Base-by-base conservation (phyloP, 805 yeast species). In the Lipomyces sp. region DNA sequence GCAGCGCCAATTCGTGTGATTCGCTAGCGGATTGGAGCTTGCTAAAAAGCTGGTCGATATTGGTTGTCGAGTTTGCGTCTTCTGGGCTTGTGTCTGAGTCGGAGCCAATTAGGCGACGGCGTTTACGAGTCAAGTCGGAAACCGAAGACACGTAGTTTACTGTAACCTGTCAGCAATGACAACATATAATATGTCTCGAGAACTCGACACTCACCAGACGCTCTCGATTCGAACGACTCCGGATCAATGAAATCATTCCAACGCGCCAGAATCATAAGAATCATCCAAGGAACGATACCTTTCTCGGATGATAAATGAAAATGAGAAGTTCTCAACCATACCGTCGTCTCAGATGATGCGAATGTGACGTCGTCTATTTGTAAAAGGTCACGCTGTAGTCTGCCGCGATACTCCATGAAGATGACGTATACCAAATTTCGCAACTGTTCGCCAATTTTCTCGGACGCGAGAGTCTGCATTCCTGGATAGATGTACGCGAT, bases 331-430 rank as follows among this genome's bases (percentile, higher is more conserved):
- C 39, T 24, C 32, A 64, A 45, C 61, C 65, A 63, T 13, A 24
- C 35, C 3, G 61, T 24, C 7, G 60, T 42, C 6, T 37, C 30
- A n/a, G 13, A 50, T 15, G 48, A 2, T 6, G 33, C 18, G 24
- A 66, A 35, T 2, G 53, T 35, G 24, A 67, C 62, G 48, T 67
- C 68, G 8, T 64, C 65, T 8, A 67, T 1, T 24, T 54, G 64
- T 33, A 67, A 55, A 37, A 56, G 34, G 37, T 67, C 70, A 11
- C 69, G 55, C 8, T 61, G 15, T 7, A 42, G 13, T n/a, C 57
- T 42, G 32, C 53, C 60, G 5, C 15, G 39, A 35, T 67, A 67
- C n/a, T 67, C 69, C 32, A n/a, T 24, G 15, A 64, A 15, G n/a
- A 67, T 39, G 3, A 29, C 50, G 33, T 53, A 45, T 39, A 62